Evolutionary conservation across 2,329 filamentous ascomycete genomes (phyloP).

Genomic region (Exophiala calicioides): DNA sequence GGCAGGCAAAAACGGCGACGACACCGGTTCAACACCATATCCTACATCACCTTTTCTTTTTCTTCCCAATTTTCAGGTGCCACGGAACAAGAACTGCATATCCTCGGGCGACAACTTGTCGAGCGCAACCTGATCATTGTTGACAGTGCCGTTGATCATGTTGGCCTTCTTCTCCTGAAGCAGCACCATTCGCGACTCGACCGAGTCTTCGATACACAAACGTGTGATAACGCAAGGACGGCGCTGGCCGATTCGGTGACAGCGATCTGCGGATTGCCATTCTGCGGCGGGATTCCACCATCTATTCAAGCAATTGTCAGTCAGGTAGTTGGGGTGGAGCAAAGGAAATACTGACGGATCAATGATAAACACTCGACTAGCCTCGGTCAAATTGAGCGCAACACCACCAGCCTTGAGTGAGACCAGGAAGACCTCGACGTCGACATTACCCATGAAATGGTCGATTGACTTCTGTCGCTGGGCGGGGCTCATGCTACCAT

Average conservation of each 20-base stretch:
- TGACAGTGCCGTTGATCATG: slow-evolving; percentile 97
- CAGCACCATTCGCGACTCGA: slow-evolving; percentile 92
- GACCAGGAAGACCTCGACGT: slow-evolving; percentile 94
- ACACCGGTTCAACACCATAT: too few relatives aligned
- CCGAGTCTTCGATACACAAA: slow-evolving; percentile 93
- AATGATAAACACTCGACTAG: slow-evolving; percentile 90
- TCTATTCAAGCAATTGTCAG: slow-evolving; percentile 44
- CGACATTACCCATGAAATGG: slow-evolving; percentile 91
- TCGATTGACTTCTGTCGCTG: slow-evolving; percentile 93
- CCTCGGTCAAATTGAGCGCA: slow-evolving; percentile 91
- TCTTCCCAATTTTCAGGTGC: slow-evolving; percentile 41
- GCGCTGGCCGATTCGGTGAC: slow-evolving; percentile 92
- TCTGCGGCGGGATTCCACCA: slow-evolving; percentile 99
- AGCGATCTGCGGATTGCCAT: slow-evolving; percentile 94
- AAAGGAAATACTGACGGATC: slow-evolving; percentile 70
- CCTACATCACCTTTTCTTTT: too few relatives aligned
- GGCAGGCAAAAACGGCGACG: too few relatives aligned
- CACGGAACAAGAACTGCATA: slow-evolving; percentile 94
- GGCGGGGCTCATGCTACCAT: slow-evolving; percentile 93
- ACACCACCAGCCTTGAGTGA: slow-evolving; percentile 96
- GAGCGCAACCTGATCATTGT: slow-evolving; percentile 86
- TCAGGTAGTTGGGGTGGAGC: slow-evolving; percentile 1
- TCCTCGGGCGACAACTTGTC: slow-evolving; percentile 88
- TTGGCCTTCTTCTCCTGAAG: slow-evolving; percentile 98
- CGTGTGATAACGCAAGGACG: slow-evolving; percentile 92